phyloP scores from a whole-genome alignment of 2,329 filamentous ascomycete genomes.

The Chrysoporthe austroafricana region DNA sequence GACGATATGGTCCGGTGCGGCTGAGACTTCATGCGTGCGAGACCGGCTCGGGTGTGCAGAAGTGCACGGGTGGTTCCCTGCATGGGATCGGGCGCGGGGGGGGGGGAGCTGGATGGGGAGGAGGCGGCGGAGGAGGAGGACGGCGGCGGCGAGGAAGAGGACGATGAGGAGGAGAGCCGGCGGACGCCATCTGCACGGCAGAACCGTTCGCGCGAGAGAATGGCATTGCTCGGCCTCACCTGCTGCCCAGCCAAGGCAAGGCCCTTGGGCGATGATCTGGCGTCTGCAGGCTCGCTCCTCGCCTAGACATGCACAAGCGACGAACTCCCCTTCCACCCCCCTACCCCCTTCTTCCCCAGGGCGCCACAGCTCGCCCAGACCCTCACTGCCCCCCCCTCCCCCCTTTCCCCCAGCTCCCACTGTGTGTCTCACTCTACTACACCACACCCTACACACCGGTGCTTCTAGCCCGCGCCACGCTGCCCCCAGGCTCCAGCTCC shows the following conservation, averaged over 20 bases:
- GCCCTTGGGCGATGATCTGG: no score
- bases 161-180: not conserved
- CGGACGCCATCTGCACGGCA: not conserved
- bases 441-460: not conserved
- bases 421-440: not conserved
- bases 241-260: no score
- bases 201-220: no score
- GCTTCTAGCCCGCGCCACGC: not conserved
- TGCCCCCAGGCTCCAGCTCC: not conserved
- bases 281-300: conserved; percentile 2
- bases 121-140: not conserved
- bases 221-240: no score
- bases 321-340: conserved; percentile 11
- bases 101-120: not conserved
- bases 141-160: not conserved
- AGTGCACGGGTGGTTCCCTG: not conserved
- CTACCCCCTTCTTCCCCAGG: no score
- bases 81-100: not conserved
- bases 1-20: not conserved
- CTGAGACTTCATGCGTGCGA: not conserved
- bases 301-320: not conserved
- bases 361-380: conserved; percentile 4
- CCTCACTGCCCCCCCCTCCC: no score
- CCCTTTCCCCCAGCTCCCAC: not conserved
- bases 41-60: no score